phyloP scores from a whole-genome alignment of 257 asterid genomes.

The Solanum habrochaites region DNA sequence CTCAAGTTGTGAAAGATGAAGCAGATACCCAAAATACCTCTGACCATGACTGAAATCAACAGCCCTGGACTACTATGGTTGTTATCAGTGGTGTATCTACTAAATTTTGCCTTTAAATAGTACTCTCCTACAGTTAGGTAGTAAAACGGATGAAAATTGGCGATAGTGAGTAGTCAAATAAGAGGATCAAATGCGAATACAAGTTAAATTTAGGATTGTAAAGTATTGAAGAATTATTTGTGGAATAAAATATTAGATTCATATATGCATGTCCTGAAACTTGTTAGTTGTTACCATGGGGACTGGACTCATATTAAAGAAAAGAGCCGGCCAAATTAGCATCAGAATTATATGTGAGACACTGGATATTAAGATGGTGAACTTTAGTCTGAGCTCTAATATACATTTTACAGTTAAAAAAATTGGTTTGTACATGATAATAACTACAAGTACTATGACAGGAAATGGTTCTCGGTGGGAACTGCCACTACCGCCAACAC shows the following conservation, averaged over 20 bases:
- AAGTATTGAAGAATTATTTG: no score
- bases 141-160: not conserved
- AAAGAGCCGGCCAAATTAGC: not conserved
- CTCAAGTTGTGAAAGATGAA: constrained; percentile 37
- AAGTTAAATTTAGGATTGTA: not conserved
- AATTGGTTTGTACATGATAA: not conserved
- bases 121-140: not conserved
- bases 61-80: constrained; percentile 82
- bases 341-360: not conserved
- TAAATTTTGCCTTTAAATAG: not conserved
- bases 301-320: no score
- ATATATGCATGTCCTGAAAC: no score
- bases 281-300: no score
- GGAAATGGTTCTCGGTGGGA: constrained; percentile 75
- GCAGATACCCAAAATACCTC: constrained; percentile 35
- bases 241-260: no score
- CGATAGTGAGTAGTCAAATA: not conserved
- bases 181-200: not conserved
- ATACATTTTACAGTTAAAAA: not conserved
- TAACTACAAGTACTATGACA: not conserved
- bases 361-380: not conserved
- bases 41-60: constrained; percentile 52
- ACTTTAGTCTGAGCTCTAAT: not conserved
- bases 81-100: not conserved
- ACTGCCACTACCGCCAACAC: constrained; percentile 58